Evolutionary conservation across 2,329 filamentous ascomycete genomes (phyloP).

Genomic region (Colletotrichum graminicola): DNA sequence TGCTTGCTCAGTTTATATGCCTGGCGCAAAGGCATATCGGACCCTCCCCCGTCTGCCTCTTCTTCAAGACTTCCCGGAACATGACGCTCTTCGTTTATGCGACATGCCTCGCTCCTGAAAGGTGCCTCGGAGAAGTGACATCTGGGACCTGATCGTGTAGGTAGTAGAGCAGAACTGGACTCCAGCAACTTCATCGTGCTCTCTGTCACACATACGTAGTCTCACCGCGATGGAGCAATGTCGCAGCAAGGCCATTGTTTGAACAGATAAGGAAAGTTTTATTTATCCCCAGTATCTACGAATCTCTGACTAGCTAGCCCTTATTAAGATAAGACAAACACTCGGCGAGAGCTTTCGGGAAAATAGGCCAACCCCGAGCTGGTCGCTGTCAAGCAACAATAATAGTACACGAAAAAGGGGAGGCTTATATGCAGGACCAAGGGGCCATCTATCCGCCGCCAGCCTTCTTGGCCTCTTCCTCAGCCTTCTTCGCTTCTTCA

Average conservation of each 20-base stretch:
- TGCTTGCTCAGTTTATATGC: not conserved
- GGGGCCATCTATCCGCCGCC: constrained; percentile 26
- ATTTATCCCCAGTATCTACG: constrained; percentile 2
- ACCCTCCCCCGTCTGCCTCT: not conserved
- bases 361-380: constrained; percentile 3
- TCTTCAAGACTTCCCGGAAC: not conserved
- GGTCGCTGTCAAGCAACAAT: constrained; percentile 6
- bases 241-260: not conserved
- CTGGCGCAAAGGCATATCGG: not conserved
- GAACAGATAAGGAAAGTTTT: constrained; percentile 5
- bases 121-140: not conserved
- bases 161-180: not conserved
- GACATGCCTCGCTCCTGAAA: not conserved
- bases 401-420: constrained; percentile 14
- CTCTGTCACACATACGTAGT: not conserved
- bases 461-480: constrained; percentile 35
- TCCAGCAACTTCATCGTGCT: not conserved
- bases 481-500: constrained; percentile 33
- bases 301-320: constrained; percentile 8
- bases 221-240: not conserved
- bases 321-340: constrained; percentile 14
- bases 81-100: not conserved
- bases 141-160: too few species aligned
- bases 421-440: constrained; percentile 6
- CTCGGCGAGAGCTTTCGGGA: not conserved